phyloP scores from a whole-genome alignment of 164 flowering plant genomes.

The Brasenia schreberi region DNA sequence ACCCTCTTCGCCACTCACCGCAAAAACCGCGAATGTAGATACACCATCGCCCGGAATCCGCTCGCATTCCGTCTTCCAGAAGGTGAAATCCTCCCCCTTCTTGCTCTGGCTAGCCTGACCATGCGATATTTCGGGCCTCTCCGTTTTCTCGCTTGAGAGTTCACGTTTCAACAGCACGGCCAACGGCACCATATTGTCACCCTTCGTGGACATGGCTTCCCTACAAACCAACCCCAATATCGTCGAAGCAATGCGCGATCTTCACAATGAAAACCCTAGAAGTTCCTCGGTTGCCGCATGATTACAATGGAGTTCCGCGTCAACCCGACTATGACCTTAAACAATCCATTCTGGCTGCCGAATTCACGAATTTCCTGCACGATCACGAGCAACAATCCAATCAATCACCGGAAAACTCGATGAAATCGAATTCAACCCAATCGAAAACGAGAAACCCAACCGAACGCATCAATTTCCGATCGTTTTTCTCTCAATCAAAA shows the following conservation, averaged over 20 bases:
- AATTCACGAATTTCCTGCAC: neutral
- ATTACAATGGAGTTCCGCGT: neutral
- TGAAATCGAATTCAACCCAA: too few species aligned
- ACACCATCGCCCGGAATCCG: slow-evolving; percentile 66
- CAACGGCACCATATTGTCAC: slow-evolving; percentile 74
- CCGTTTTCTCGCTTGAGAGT: slow-evolving; percentile 64
- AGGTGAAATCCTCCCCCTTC: slow-evolving; percentile 92
- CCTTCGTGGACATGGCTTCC: slow-evolving; percentile 34
- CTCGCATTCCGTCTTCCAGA: slow-evolving; percentile 75
- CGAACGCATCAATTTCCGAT: too few species aligned
- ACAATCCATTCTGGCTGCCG: neutral
- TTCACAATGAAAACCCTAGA: neutral
- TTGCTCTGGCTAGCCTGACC: slow-evolving; percentile 89
- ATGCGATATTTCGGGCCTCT: slow-evolving; percentile 60
- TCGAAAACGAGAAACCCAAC: too few species aligned
- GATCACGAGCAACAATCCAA: neutral
- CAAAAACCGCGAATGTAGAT: slow-evolving; percentile 78
- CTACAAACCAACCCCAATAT: neutral
- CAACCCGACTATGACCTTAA: neutral
- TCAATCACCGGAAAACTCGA: neutral
- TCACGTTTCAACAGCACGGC: slow-evolving; percentile 80
- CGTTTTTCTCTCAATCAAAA: too few species aligned
- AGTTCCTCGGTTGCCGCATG: neutral
- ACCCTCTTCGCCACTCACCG: slow-evolving; percentile 24
- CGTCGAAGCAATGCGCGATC: neutral